phyloP scores from a whole-genome alignment of 2,329 filamentous ascomycete genomes.

The Pseudogymnoascus sp. region DNA sequence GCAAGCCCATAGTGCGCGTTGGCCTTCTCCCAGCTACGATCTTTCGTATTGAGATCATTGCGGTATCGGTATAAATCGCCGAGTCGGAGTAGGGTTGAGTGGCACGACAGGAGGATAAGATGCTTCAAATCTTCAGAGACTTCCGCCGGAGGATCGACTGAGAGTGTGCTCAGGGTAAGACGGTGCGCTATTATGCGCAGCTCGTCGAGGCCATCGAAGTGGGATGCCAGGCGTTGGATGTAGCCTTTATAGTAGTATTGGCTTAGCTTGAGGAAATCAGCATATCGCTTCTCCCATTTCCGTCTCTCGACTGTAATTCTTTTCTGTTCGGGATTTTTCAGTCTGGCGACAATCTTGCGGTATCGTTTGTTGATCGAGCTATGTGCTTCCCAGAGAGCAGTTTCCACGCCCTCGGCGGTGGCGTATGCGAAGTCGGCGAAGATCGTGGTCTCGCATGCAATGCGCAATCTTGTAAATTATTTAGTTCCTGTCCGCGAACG shows the following conservation, averaged over 20 bases:
- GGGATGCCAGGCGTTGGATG: constrained; percentile 65
- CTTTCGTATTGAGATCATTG: constrained; percentile 61
- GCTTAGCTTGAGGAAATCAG: constrained; percentile 77
- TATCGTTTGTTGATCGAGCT: constrained; percentile 71
- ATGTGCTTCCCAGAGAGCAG: constrained; percentile 72
- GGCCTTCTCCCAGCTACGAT: constrained; percentile 68
- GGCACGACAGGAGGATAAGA: constrained; percentile 64
- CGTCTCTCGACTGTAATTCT: constrained; percentile 57
- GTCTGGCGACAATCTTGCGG: constrained; percentile 57
- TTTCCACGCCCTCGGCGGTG: constrained; percentile 56
- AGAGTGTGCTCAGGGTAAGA: constrained; percentile 21
- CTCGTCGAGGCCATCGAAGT: constrained; percentile 36
- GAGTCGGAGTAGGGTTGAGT: constrained; percentile 75
- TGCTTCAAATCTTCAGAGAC: constrained; percentile 23
- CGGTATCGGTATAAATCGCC: constrained; percentile 89
- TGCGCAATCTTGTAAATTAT: constrained; percentile 25
- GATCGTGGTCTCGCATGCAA: constrained; percentile 63
- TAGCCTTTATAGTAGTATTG: constrained; percentile 85
- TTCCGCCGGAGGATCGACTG: constrained; percentile 20
- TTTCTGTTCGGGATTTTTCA: constrained; percentile 37
- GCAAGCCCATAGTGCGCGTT: constrained; percentile 81
- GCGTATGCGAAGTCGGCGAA: constrained; percentile 66
- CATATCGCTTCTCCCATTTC: constrained; percentile 75
- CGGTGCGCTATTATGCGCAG: constrained; percentile 27
- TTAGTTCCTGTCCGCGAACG: neutral